phyloP scores from a whole-genome alignment of 1,284 basidiomycete genomes.

The Prillingera fragicola region DNA sequence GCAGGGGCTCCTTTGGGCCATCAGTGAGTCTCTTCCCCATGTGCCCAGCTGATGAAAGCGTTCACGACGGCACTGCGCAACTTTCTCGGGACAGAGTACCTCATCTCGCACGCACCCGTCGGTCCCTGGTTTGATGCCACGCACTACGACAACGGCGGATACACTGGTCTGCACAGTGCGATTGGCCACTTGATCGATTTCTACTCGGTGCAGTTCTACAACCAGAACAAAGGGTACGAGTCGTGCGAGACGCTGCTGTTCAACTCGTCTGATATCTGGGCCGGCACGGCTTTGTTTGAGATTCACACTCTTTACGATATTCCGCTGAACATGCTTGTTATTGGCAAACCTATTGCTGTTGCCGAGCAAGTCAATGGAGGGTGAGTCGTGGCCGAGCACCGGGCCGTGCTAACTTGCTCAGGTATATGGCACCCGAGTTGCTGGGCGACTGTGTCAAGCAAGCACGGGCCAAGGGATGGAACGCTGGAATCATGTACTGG shows the following conservation, averaged over 20 bases:
- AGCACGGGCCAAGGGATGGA: conserved; percentile 41
- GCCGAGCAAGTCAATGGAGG: no score
- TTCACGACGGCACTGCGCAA: conserved; percentile 23
- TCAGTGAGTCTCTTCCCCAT: conserved; percentile 14
- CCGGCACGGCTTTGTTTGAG: conserved; percentile 38
- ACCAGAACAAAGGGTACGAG: conserved; percentile 22
- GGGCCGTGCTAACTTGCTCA: no score
- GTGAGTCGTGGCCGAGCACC: no score
- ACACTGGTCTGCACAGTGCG: conserved; percentile 14
- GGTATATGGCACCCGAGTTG: conserved; percentile 30
- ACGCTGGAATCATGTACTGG: conserved; percentile 49
- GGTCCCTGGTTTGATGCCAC: conserved; percentile 20
- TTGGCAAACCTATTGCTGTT: conserved; percentile 47
- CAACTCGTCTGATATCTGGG: conserved; percentile 32
- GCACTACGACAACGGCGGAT: conserved; percentile 14
- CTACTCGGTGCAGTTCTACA: conserved; percentile 38
- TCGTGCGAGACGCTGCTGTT: conserved; percentile 14
- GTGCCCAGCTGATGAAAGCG: not conserved
- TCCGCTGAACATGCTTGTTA: conserved; percentile 43
- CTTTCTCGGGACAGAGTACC: conserved; percentile 20
- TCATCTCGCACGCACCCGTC: conserved; percentile 29
- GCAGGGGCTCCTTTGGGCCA: conserved; percentile 27
- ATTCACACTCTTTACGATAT: conserved; percentile 36
- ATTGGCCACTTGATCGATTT: conserved; percentile 26
- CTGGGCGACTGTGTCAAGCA: conserved; percentile 32